phyloP scores from a whole-genome alignment of 2,329 filamentous ascomycete species.

The Cadophora malorum region DNA sequence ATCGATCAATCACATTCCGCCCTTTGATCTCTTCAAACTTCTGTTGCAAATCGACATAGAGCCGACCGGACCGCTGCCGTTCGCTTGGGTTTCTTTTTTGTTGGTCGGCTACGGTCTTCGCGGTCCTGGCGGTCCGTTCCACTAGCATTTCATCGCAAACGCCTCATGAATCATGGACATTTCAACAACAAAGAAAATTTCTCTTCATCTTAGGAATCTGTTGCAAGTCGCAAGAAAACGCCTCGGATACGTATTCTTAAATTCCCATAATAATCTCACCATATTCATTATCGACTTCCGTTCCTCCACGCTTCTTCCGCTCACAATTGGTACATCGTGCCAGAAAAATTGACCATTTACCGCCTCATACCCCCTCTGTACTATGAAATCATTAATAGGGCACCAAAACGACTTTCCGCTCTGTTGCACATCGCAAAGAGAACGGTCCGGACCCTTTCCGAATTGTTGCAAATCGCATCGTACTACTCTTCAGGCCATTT shows the following conservation, averaged over 20 bases:
- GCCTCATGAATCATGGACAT: background rate
- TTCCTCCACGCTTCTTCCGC: background rate
- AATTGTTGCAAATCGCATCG: background rate
- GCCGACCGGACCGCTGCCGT: constrained; percentile 11
- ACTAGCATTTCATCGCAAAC: background rate
- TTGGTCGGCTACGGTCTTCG: constrained; percentile 1
- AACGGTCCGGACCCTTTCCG: background rate
- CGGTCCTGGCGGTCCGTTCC: constrained; percentile 12
- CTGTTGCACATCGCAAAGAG: constrained; percentile 12
- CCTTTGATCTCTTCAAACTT: background rate
- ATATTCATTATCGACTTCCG: background rate
- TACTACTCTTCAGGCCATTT: background rate
- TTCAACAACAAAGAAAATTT: background rate
- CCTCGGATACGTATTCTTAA: background rate
- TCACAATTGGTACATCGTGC: background rate
- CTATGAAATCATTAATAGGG: background rate
- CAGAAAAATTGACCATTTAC: background rate
- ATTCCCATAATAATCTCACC: background rate
- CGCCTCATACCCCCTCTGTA: background rate
- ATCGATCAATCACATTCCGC: background rate
- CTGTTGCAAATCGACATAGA: background rate
- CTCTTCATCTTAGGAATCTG: background rate
- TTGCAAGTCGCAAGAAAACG: constrained; percentile 4
- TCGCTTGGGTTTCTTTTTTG: background rate
- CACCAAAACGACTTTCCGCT: background rate